phyloP scores from a whole-genome alignment of 345 rosid species.

The Kernera saxatilis region DNA sequence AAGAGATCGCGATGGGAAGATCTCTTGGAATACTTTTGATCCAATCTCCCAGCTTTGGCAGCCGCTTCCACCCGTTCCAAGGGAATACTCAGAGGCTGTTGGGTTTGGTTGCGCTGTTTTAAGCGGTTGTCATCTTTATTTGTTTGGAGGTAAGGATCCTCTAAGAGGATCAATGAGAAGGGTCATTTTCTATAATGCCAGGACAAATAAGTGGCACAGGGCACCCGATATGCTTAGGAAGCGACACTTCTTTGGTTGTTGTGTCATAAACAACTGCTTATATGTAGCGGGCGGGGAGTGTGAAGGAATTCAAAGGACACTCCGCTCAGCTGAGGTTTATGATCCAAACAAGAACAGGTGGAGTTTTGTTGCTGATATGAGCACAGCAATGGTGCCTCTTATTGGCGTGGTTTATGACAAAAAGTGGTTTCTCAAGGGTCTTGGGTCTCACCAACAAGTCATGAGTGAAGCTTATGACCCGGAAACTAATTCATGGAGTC shows the following conservation, averaged over 20 bases:
- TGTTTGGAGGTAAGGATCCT: slow-evolving; percentile 97
- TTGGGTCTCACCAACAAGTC: slow-evolving; percentile 80
- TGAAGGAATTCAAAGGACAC: slow-evolving; percentile 87
- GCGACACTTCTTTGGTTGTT: slow-evolving; percentile 89
- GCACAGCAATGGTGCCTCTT: slow-evolving; percentile 96
- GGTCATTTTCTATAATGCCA: slow-evolving; percentile 78
- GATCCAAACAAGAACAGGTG: slow-evolving; percentile 85
- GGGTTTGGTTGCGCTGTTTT: slow-evolving; percentile 98
- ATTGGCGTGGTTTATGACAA: slow-evolving; percentile 85
- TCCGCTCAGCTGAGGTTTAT: slow-evolving; percentile 91
- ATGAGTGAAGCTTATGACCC: slow-evolving; percentile 92
- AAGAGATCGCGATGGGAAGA: slow-evolving; percentile 85
- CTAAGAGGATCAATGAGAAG: slow-evolving; percentile 83
- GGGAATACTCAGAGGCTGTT: slow-evolving; percentile 82
- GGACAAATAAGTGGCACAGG: slow-evolving; percentile 94
- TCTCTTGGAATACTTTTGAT: slow-evolving; percentile 91
- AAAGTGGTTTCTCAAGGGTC: slow-evolving; percentile 92
- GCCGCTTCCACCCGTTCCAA: slow-evolving; percentile 95
- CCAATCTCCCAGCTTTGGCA: slow-evolving; percentile 79
- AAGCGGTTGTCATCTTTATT: slow-evolving; percentile 81
- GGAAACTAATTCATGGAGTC: slow-evolving; percentile 61
- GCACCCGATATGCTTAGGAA: slow-evolving; percentile 97
- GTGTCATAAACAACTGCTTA: slow-evolving; percentile 86
- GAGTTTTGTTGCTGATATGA: slow-evolving; percentile 92
- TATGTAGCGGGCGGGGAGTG: slow-evolving; percentile 99